Evolutionary conservation across 495 filamentous ascomycete species (phyloP), one percentile per base, ranked within the genome.

Genomic region (Penicillium salamii): DNA sequence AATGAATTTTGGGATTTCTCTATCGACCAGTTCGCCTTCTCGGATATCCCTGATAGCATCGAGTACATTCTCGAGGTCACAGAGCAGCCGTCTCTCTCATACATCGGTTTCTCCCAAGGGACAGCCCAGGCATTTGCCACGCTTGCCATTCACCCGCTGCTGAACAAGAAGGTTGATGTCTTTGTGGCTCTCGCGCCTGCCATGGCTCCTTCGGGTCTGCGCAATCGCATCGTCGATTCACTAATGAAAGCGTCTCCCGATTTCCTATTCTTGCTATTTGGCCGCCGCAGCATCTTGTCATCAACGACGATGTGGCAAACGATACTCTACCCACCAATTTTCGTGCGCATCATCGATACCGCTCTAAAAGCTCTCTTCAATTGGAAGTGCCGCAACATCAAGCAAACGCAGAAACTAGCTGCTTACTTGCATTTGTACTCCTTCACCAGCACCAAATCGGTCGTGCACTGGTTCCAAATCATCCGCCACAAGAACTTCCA

Each of bases 391-490:
- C 68, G 75, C 50, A 98, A 97, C 60, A 96, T 98, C 57, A 84
- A 81, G 23, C 75, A 81, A 13, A 83, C 84, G 37, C 93, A 98
- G 68, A 98, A 98, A 66, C 81, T 97, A 5, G 93, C 93, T 20
- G 91, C 90, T n/a, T 98, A 98, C 59, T 83, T 92, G 20, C 95
- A 98, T 66, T 73, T 98, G 1, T 98, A 95, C 64, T 96, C 91
- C 2, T 97, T 90, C 63, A 96, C 93, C 1, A 92, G 88, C 61
- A 95, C 90, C 49, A 98, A 98, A 62, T 88, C 84, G 12, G 89
- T 96, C 7, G 93, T 98, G 0, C 93, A 98, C 58, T 98, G 93
- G 93, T 98, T 98, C 68, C 93, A 98, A 61, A 96, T 98, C 58
- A 97, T 98, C 54, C 85, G 93, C 37, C 96, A 91, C 59, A 86